Evolutionary conservation across 345 rosid species (phyloP), one percentile per base, ranked within the genome.

Genomic region (Corymbia maculata): DNA sequence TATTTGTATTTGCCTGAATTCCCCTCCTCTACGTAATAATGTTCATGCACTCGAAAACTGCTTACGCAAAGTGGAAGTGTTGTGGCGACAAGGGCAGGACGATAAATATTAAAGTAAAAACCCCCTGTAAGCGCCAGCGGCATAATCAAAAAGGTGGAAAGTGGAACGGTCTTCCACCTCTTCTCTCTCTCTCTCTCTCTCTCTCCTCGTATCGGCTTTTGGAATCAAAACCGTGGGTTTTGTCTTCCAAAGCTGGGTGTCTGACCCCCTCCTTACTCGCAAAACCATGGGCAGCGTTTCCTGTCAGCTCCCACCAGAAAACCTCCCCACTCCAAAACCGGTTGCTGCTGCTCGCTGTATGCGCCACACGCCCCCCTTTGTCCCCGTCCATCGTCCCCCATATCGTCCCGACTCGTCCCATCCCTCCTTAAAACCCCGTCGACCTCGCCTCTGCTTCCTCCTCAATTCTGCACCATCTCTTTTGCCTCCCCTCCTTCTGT

Each of bases 251-350:
- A 75, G 84, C 84, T 21, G 84, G 84, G 26, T 42, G 49, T 8
- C 36, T 32, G 70, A 7, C 86, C 49, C 75, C 85, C 64, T 6
- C 47, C 55, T 13, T 16, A 16, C 1, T 45, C 10, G 75, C 90
- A 91, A 94, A 94, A 94, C 97, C 93, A 92, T 93, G 96, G 96
- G 97, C 95, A 91, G 93, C 92, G 24, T 90, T 92, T 70, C 79
- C 87, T 89, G 87, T 87, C 88, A 86, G 88, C 87, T 75, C 68
- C 57, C 86, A 85, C 70, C 88, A 88, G 52, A 88, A 6, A 88
- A 82, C 86, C 47, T 88, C 45, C 70, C 42, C 86, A 42, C 64
- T 79, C 85, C 87, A 94, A 95, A 95, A 94, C 96, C 94, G 86
- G 90, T 91, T 89, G 93, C 96, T 92, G 87, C 59, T 55, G 52